Conservation (phyloP, 768 basidiomycete species). For the Symmetrospora coprosmae region DNA sequence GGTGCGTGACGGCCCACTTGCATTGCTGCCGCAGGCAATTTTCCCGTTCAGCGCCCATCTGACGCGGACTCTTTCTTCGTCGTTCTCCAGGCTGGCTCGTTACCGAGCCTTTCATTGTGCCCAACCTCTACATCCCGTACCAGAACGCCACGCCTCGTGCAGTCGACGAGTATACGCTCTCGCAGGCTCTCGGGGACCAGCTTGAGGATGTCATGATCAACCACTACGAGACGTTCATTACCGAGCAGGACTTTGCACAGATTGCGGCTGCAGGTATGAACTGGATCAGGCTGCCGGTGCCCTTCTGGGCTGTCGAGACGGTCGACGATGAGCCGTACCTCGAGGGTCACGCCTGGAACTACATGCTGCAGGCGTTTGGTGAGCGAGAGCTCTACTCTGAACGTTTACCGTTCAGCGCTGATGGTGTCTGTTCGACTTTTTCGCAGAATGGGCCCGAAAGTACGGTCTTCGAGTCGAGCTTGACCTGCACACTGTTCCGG, state of each 20-base stretch:
- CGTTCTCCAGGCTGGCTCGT: constrained; percentile 28
- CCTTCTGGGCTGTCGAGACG: constrained; percentile 82
- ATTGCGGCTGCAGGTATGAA: constrained; percentile 89
- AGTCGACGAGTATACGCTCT: constrained; percentile 74
- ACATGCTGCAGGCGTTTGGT: constrained; percentile 21
- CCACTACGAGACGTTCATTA: constrained; percentile 92
- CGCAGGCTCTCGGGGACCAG: constrained; percentile 53
- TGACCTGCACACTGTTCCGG: constrained; percentile 68
- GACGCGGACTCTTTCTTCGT: constrained; percentile 5
- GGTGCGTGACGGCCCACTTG: constrained; percentile 44
- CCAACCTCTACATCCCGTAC: constrained; percentile 40
- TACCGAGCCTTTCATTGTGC: constrained; percentile 57
- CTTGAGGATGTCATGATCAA: constrained; percentile 55
- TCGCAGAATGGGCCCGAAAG: constrained; percentile 69
- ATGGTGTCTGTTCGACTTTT: not conserved
- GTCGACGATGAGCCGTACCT: constrained; percentile 67
- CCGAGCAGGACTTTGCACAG: constrained; percentile 81
- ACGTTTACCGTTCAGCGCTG: too few species aligned
- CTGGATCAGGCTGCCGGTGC: constrained; percentile 75
- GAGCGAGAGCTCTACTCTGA: too few species aligned
- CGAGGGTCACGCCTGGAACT: constrained; percentile 61
- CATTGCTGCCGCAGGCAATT: too few species aligned
- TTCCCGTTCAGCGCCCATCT: not conserved
- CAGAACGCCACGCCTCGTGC: constrained; percentile 42
- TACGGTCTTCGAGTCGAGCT: constrained; percentile 89